Conservation (phyloP, 2,329 filamentous ascomycete genomes). For the Boeremia exigua region DNA sequence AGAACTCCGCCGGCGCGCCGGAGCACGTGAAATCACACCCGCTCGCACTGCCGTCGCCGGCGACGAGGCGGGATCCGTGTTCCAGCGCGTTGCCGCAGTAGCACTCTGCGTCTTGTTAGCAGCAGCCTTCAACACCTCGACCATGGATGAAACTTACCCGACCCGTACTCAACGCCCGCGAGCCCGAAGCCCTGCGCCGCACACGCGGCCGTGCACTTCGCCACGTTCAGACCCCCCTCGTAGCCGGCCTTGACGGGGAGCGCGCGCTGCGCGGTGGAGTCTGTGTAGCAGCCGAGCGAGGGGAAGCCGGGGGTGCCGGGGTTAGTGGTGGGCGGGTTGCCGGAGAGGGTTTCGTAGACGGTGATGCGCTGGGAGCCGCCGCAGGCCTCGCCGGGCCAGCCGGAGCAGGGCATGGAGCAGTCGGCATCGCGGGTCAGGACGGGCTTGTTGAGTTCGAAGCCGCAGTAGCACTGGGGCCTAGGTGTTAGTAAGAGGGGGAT, state of each 20-base stretch:
- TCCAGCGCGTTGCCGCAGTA: not conserved
- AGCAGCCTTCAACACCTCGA: not conserved
- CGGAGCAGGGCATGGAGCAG: not conserved
- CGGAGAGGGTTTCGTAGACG: not conserved
- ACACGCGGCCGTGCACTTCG: not conserved
- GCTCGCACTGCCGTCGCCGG: not conserved
- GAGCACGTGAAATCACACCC: not conserved
- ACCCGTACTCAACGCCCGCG: not conserved
- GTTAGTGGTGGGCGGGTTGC: not conserved
- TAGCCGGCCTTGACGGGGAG: not conserved
- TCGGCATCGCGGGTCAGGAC: not conserved
- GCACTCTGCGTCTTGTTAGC: not conserved
- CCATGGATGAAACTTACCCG: not conserved
- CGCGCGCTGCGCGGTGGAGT: not conserved
- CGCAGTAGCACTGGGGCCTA: constrained; percentile 5
- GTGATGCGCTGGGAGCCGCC: not conserved
- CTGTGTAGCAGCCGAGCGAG: not conserved
- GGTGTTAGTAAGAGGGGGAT: not conserved
- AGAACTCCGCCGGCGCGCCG: not conserved
- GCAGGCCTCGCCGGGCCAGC: not conserved
- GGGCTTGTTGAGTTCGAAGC: not conserved
- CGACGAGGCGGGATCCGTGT: not conserved
- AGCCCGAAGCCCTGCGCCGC: not conserved
- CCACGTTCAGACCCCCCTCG: not conserved
- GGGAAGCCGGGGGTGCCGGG: not conserved